A percentile compares a stretch with the other conserved stretches of the same genome.
phyloP scores from a whole-genome alignment of 148 eudicot species.

The Persicaria tinctoria region DNA sequence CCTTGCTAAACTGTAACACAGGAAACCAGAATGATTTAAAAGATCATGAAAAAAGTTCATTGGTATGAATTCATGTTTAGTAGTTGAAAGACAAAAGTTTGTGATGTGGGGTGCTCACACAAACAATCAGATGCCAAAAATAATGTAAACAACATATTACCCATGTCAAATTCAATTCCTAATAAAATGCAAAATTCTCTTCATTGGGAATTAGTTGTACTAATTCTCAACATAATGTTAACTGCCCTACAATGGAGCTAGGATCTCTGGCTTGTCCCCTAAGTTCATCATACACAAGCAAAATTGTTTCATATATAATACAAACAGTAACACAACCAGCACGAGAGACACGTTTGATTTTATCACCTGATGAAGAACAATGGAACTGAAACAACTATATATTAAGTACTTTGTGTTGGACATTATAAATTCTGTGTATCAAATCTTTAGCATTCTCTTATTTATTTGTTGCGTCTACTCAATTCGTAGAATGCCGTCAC shows the following conservation, averaged over 20 bases:
- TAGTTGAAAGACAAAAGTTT: neutral
- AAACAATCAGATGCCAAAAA: neutral
- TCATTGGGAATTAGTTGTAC: neutral
- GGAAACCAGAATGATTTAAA: constrained; percentile 7
- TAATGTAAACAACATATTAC: neutral
- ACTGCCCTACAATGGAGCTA: neutral
- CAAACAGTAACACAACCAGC: neutral
- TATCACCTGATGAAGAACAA: neutral
- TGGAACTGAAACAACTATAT: neutral
- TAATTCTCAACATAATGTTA: neutral
- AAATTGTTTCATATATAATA: neutral
- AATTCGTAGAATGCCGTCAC: no score
- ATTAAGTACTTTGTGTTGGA: neutral
- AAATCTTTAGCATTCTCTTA: no score
- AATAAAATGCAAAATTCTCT: neutral
- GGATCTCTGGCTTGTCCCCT: neutral
- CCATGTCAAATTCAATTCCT: constrained; percentile 3
- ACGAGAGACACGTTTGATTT: neutral
- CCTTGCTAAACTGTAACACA: constrained; percentile 57
- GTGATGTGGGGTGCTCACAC: neutral
- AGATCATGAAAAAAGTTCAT: neutral
- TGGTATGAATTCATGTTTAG: neutral
- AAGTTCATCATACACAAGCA: neutral
- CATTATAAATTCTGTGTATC: no score
- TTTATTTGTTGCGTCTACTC: no score